Base-by-base conservation (phyloP, 2,329 filamentous ascomycete species). In the Leptographium procerum region DNA sequence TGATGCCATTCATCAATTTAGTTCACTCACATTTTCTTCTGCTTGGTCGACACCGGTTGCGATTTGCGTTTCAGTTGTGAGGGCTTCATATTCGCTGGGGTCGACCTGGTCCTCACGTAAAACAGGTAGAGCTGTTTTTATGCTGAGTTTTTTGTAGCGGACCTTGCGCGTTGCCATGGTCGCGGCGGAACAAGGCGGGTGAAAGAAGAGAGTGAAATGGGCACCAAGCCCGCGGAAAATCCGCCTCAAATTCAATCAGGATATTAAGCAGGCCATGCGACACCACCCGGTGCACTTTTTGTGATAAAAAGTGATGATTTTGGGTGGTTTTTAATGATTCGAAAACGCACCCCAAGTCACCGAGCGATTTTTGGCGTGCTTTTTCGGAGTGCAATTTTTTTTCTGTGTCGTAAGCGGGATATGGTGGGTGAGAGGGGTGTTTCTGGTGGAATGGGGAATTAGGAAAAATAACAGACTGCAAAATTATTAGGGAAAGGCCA, bases 31-130 rank as follows among this genome's bases (percentile, higher is more conserved):
- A 77, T 92, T 92, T 83, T 97, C 91, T 76, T 99, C 94, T 64
- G 86, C 89, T 71, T 95, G 91, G 75, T 99, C 94, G 67, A 99
- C 94, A 74, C 94, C 94, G 65, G 91, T 96, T 70, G 94, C 91
- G 70, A 96, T 90, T 86, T 89, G 75, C 80, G 84, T 77, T 83
- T 89, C 81, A 71, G 87, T 87, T 66, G 87, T 88, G 70, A 92
- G 85, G 67, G 88, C 83, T 75, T 95, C 89, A 73, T 96, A 95
- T 73, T 91, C 84, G 68, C 80, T 82, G 69, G 87, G 80, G 70
- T 96, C 91, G 74, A 97, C 87, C 70, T 97, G 89, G 73, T 90
- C 82, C 76, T 97, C 92, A 72, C 88, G 84, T 69, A 96, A 82
- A 67, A 99, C 86, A 61, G 86, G 86, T 69, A 96, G 85, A 67